Evolutionary conservation across 2,329 filamentous ascomycete genomes (phyloP), one percentile per base, ranked within the genome.

Genomic region (Nemania sp.): DNA sequence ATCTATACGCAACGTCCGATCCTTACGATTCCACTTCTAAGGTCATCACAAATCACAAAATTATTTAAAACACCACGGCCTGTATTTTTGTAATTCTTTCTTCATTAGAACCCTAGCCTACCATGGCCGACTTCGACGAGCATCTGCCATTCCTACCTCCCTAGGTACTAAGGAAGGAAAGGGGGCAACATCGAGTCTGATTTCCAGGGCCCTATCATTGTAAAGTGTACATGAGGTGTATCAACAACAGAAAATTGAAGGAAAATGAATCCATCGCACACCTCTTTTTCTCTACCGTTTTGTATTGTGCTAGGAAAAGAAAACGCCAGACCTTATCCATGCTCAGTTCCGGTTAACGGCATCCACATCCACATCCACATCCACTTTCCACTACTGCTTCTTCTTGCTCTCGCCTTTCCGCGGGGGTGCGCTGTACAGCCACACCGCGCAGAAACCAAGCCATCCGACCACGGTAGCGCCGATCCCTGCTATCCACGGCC

Each of bases 401-500:
- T 68, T 68, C 62, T 68, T 68, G 53, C 57, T 60, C 48, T 67
- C 64, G 22, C 33, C 40, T 8, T 30, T 49, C 7, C 44, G 26
- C 1, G 69, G 66, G 2, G 81, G 81, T 67, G 77, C 77, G 66
- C 80, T 83, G 67, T 81, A 99, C 72, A 99, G 78, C 94, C 94
- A 99, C 30, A 97, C 67, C 12, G 85, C 83, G 47, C 91, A 89
- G 74, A 99, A 97, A 0, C 78, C 83, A 59, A 97, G 61, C 82
- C 92, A 99, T 6, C 91, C 94, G 9, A 78, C 79, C 50, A 96
- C 82, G 2, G 95, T 96, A 44, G 87, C 86, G 70, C 83, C 89
- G 56, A 97, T 89, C 55, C 94, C 93, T 0, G 86, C 81, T 68
- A 99, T 90, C 90, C 93, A 97, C 9, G 93, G 91, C 90, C 91